Base-by-base conservation (phyloP, 2,329 filamentous ascomycete genomes). In the Uncinocarpus reesii region DNA sequence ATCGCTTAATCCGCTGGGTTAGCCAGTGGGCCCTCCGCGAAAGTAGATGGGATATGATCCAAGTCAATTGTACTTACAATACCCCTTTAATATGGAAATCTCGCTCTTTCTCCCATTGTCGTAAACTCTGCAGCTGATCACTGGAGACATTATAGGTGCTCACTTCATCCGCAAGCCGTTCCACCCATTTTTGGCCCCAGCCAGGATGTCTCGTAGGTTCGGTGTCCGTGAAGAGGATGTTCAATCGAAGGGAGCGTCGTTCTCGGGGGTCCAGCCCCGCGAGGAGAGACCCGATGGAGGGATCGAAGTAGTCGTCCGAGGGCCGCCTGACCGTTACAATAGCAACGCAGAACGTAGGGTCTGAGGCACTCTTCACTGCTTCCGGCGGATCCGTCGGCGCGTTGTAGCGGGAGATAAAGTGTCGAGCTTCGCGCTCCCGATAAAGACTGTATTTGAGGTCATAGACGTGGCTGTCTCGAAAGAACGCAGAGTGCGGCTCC, bases 1-100 rank as follows among this genome's bases (percentile, higher is more conserved):
- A 43, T 65, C 63, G 35, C 41, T 49, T 38, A 15, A n/a, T n/a
- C n/a, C n/a, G n/a, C n/a, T n/a, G n/a, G n/a, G n/a, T n/a, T n/a
- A n/a, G n/a, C n/a, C n/a, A n/a, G n/a, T n/a, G n/a, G n/a, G n/a
- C n/a, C n/a, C n/a, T n/a, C n/a, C n/a, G n/a, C n/a, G n/a, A n/a
- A n/a, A n/a, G n/a, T n/a, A n/a, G n/a, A n/a, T n/a, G n/a, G n/a
- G n/a, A n/a, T n/a, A 32, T 34, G 2, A 28, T 20, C 23, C 6
- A 11, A 28, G 6, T 28, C 6, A 28, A 6, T 11, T 6, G 26
- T 11, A 28, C 60, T 50, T 49, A 62, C 58, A 60, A 61, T 2
- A 66, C 58, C 2, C 60, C 59, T 44, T 65, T 66, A 37, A 60
- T 57, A 42, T 60, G 58, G 37, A 55, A 62, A 38, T 62, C 59